Conservation (phyloP, 202 grass and related monocot species). For the Cymbopogon flexuosus region DNA sequence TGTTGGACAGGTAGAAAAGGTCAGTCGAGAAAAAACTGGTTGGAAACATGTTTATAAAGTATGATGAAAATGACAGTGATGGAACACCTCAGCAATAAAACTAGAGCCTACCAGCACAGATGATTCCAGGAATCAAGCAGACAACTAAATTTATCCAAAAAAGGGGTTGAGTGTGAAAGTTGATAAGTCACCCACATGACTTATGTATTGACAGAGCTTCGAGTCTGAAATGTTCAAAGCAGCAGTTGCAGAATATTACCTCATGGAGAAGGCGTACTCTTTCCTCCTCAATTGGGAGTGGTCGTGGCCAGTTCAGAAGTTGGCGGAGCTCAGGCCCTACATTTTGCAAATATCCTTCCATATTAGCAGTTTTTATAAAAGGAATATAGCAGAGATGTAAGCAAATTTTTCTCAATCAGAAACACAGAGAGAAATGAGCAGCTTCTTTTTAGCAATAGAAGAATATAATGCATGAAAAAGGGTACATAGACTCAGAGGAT, state of each 20-base stretch:
- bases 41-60: not conserved
- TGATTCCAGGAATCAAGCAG: not conserved
- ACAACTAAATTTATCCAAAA: not conserved
- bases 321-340: conserved; percentile 62
- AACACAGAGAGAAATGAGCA: not conserved
- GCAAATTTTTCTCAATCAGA: not conserved
- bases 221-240: not conserved
- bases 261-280: conserved; percentile 80
- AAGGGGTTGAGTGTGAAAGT: not conserved
- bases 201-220: not conserved
- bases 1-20: not conserved
- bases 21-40: not conserved
- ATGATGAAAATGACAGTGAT: not conserved
- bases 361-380: not conserved
- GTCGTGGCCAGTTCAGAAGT: conserved; percentile 82
- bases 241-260: conserved; percentile 42
- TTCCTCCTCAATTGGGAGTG: conserved; percentile 90
- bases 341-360: conserved; percentile 23
- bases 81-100: not conserved
- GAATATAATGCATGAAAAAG: not conserved
- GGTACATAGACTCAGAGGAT: not conserved
- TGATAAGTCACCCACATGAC: not conserved
- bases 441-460: not conserved
- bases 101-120: not conserved
- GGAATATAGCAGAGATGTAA: not conserved